Evolutionary conservation across 2,329 filamentous ascomycete species (phyloP).

Genomic region (Cytospora piceae): DNA sequence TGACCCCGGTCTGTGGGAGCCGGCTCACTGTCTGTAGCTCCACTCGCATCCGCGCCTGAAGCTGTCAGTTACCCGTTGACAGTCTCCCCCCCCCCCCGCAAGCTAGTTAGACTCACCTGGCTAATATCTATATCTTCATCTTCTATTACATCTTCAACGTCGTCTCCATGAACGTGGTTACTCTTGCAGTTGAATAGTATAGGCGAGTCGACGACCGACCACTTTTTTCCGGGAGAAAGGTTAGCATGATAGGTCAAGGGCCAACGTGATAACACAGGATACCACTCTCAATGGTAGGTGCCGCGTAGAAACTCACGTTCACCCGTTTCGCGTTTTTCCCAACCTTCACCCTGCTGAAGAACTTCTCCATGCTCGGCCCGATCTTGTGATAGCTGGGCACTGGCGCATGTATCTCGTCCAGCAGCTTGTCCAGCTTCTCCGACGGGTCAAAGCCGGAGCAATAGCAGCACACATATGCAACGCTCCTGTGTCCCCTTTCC

Average conservation of each 20-base stretch:
- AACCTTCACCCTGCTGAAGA: conserved; percentile 52
- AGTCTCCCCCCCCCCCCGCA: no score
- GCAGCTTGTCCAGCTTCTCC: conserved; percentile 51
- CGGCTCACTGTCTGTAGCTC: conserved; percentile 58
- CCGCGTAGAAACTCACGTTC: conserved; percentile 46
- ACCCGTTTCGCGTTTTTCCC: conserved; percentile 54
- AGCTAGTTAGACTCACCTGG: conserved; percentile 35
- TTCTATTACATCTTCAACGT: conserved; percentile 37
- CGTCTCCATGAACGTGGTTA: conserved; percentile 43
- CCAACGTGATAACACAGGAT: neutral
- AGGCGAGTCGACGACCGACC: conserved; percentile 51
- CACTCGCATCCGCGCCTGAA: conserved; percentile 46
- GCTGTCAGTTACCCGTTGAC: neutral
- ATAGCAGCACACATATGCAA: conserved; percentile 57
- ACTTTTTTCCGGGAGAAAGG: conserved; percentile 40
- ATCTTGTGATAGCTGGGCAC: conserved; percentile 61
- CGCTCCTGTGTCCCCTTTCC: conserved; percentile 45
- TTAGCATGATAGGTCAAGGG: neutral
- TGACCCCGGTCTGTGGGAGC: conserved; percentile 49
- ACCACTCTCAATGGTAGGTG: neutral
- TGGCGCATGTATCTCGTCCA: conserved; percentile 55
- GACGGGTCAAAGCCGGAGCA: conserved; percentile 57
- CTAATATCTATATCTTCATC: conserved; percentile 45
- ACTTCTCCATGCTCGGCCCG: conserved; percentile 57
- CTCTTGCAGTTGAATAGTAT: conserved; percentile 46